A percentile compares a stretch with the other conserved stretches of the same genome.
phyloP scores from a whole-genome alignment of 169 alveolate genomes.

The Theileria sp. region DNA sequence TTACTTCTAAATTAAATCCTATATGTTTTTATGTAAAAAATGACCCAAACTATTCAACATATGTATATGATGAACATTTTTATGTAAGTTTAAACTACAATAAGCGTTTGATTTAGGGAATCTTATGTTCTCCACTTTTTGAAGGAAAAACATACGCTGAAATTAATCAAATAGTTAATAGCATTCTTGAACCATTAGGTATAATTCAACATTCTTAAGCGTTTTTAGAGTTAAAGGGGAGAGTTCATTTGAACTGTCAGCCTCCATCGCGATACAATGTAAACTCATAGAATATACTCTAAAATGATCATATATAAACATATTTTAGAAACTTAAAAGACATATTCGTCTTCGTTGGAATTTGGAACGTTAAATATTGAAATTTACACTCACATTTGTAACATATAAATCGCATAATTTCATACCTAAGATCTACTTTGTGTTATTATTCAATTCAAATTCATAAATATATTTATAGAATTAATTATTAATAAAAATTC shows the following conservation, averaged over 20 bases:
- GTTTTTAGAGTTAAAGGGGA: slow-evolving; percentile 61
- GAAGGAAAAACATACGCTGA: slow-evolving; percentile 83
- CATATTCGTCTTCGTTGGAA: slow-evolving; percentile 81
- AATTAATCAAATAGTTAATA: slow-evolving; percentile 80
- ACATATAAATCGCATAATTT: neutral
- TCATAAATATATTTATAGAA: slow-evolving; percentile 13
- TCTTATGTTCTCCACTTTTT: slow-evolving; percentile 84
- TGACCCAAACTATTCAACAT: slow-evolving; percentile 82
- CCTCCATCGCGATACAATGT: slow-evolving; percentile 77
- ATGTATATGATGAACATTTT: slow-evolving; percentile 77
- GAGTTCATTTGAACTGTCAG: slow-evolving; percentile 76
- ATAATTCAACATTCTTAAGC: slow-evolving; percentile 3
- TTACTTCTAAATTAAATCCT: slow-evolving; percentile 80
- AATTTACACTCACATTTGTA: neutral
- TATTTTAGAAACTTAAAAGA: slow-evolving; percentile 64
- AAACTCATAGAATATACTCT: slow-evolving; percentile 8
- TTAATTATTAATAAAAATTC: slow-evolving; percentile 17
- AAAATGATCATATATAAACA: neutral
- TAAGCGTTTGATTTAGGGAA: slow-evolving; percentile 63
- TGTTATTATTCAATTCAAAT: slow-evolving; percentile 19
- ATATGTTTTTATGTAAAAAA: slow-evolving; percentile 80
- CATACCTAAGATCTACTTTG: neutral
- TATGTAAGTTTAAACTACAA: slow-evolving; percentile 24
- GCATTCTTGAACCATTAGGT: slow-evolving; percentile 75
- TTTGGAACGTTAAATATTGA: slow-evolving; percentile 57